Evolutionary conservation across 495 filamentous ascomycete species (phyloP).

Genomic region (Penicillium ochrochloron): DNA sequence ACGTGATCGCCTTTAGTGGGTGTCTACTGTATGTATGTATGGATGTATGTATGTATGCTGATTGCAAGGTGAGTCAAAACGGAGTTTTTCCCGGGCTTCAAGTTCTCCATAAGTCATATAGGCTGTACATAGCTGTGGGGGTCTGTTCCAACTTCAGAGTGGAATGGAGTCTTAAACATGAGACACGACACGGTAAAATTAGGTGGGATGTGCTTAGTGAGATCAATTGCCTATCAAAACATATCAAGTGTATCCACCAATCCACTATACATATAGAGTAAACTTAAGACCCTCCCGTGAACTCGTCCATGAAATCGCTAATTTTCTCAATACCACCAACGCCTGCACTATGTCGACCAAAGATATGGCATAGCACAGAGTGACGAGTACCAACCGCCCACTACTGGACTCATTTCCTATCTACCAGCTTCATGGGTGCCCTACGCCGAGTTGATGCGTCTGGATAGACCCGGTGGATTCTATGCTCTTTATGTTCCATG

Average conservation of each 20-base stretch:
- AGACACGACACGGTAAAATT: neutral
- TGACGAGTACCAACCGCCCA: neutral
- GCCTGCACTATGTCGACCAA: neutral
- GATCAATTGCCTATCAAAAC: neutral
- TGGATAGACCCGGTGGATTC: slow-evolving; percentile 42
- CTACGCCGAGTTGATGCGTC: slow-evolving; percentile 48
- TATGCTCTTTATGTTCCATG: slow-evolving; percentile 40
- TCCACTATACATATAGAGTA: neutral
- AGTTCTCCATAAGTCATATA: neutral
- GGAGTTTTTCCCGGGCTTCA: too few relatives aligned
- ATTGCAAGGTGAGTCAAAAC: too few relatives aligned
- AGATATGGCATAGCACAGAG: neutral
- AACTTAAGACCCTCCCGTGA: neutral
- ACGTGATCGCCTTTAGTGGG: neutral
- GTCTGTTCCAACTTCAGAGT: neutral
- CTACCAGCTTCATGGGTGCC: slow-evolving; percentile 29
- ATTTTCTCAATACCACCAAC: neutral
- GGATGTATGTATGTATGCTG: neutral
- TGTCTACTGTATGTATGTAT: neutral
- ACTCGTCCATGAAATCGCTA: neutral
- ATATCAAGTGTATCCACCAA: neutral
- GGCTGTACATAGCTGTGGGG: neutral
- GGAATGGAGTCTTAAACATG: neutral
- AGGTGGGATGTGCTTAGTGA: neutral
- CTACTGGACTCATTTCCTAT: neutral